Base-by-base conservation (phyloP, 345 rosid species). In the Cardamine chenopodiifolia region DNA sequence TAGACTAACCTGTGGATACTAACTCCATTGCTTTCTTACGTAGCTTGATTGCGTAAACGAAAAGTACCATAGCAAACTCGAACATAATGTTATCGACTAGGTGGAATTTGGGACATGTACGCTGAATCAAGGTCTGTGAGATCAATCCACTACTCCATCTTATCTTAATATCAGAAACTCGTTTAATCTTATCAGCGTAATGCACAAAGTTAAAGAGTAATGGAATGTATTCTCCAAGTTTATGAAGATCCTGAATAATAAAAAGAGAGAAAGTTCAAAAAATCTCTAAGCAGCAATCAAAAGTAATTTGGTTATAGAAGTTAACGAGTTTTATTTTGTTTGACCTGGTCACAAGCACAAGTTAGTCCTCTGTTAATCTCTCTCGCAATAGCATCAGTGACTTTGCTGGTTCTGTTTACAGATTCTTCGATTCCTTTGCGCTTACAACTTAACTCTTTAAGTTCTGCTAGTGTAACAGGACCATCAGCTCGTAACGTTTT, bases 301-400 rank as follows among this genome's bases (percentile, higher is more conserved):
- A 60, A 29, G 45, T 5, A 1, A 29, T 6, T 25, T 25, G 26
- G 26, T 25, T 48, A 6, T 4, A 18, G 25, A 53, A 53, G 2
- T 53, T 54, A 1, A 28, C 2, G 55, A 26, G 19, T 12, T 35
- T 29, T 4, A 5, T 11, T 22, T 11, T 8, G 59, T 45, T 13
- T 39, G 10, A 91, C 96, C 87, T 84, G 93, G 49, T 86, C 79
- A 50, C 66, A 79, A 6, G 72, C 77, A 60, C 89, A 85, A 73
- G 90, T 83, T 6, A 85, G 68, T 39, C 97, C 97, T 44, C 90
- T 85, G 42, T 82, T 86, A 66, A 88, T 89, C 77, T 86, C 93
- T 82, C 91, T 84, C 0, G 95, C 88, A 82, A 82, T 83, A 4
- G 93, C 90, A 76, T 80, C 83, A 1, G 88, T 85, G 54, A 83